Evolutionary conservation across 345 rosid species (phyloP).

Genomic region (Syzygium aromaticum): DNA sequence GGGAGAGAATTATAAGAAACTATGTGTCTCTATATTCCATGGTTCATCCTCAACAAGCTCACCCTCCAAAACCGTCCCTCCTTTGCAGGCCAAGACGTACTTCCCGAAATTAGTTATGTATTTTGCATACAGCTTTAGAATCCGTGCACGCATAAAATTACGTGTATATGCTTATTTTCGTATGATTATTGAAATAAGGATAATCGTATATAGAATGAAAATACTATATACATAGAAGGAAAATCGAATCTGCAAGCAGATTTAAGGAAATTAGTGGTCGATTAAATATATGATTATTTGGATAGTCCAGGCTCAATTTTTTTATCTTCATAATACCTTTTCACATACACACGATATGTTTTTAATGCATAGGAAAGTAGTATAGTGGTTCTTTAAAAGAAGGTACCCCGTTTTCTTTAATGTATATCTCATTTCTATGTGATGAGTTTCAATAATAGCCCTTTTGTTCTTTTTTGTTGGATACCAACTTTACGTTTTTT

Average conservation of each 20-base stretch:
- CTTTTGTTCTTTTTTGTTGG: neutral
- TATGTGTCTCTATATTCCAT: too few relatives aligned
- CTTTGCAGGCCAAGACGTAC: slow-evolving; percentile 42
- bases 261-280: neutral
- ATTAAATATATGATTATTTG: neutral
- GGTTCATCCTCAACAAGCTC: slow-evolving; percentile 52
- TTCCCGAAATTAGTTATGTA: slow-evolving; percentile 71
- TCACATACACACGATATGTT: neutral
- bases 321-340: neutral
- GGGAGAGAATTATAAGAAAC: too few relatives aligned
- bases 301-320: neutral
- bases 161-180: neutral
- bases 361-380: too few relatives aligned
- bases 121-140: neutral
- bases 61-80: slow-evolving; percentile 62
- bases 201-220: neutral
- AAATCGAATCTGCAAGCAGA: neutral
- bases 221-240: neutral
- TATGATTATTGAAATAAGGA: neutral
- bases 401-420: neutral
- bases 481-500: neutral
- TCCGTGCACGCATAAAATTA: neutral
- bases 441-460: neutral
- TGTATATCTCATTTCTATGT: neutral
- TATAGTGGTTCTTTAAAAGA: neutral